Evolutionary conservation across 2,329 filamentous ascomycete species (phyloP).

Genomic region (Pseudogymnoascus sp.): DNA sequence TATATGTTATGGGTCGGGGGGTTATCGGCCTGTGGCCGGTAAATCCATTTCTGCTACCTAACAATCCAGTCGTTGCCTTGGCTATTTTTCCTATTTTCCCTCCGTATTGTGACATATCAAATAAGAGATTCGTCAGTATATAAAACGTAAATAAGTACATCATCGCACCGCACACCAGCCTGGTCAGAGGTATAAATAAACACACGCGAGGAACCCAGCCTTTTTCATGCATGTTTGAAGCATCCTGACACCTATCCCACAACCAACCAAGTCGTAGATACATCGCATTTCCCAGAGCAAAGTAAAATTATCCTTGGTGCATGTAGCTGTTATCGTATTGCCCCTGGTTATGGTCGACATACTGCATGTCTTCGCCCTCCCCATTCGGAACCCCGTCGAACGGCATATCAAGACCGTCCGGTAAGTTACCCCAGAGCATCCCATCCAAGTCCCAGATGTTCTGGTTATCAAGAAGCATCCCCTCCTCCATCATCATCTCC

Average conservation of each 20-base stretch:
- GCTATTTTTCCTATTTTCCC: background rate
- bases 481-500: constrained; percentile 41
- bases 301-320: background rate
- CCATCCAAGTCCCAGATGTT: constrained; percentile 48
- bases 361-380: background rate
- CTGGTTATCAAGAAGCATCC: constrained; percentile 46
- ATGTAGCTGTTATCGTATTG: constrained; percentile 7
- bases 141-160: background rate
- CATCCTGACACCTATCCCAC: background rate
- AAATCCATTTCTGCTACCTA: background rate
- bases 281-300: background rate
- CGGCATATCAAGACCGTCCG: constrained; percentile 31
- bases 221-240: background rate
- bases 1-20: background rate
- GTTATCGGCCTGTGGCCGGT: background rate
- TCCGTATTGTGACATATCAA: background rate
- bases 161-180: background rate
- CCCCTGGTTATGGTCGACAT: background rate
- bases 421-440: constrained; percentile 43
- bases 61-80: background rate
- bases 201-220: background rate
- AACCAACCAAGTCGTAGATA: background rate
- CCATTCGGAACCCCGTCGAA: constrained; percentile 24
- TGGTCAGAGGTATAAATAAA: background rate
- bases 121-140: background rate